Evolutionary conservation across 164 flowering plant species (phyloP), one percentile per base, ranked within the genome.

Genomic region (Dillenia suffruticosa): DNA sequence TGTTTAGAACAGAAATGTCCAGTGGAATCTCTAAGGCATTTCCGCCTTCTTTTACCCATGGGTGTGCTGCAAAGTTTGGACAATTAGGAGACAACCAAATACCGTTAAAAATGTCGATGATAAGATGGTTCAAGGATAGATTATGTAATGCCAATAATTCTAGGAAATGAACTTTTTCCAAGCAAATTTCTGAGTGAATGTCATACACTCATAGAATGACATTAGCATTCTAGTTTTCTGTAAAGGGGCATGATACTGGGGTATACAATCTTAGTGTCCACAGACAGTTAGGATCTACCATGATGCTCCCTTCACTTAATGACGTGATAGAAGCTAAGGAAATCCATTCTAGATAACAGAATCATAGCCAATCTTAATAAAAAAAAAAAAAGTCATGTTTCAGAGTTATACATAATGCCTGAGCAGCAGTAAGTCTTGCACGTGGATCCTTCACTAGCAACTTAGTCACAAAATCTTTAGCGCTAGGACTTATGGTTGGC

Each of bases 11-110:
- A 61, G 96, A 92, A 66, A 95, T 95, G 63, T 95, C 99, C 52
- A 95, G 70, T 49, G 99, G 99, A 52, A 95, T 95, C 63, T 95
- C 99, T 9, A 88, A 88, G 61, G 99, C 99, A 73, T 76, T 72
- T 63, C 99, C 99, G 44, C 97, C 99, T 84, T 95, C 99, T 79
- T 96, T 85, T 63, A 92, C 97, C 99, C 99, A 95, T 57, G 94
- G 85, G 63, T 95, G 97, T 44, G 97, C 97, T 92, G 91, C 44
- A 80, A 76, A 70, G 58, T 44, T 56, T 10, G 43, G 54, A 58
- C 8, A 0, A 15, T 51, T 9, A 54, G 46, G 46, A 64, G 9
- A 17, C 22, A 54, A 3, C 17, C 32, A 49, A 49, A 16, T 56
- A 11, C 14, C 24, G 40, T 56, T 32, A 26, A 22, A 40, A 56